Percentiles rank a stretch among this genome's conserved stretches.
These are phyloP conservation scores for Auriculariales sp. DNA, from an alignment of 768 basidiomycete genomes.

Conservation along the genomic window DNA sequence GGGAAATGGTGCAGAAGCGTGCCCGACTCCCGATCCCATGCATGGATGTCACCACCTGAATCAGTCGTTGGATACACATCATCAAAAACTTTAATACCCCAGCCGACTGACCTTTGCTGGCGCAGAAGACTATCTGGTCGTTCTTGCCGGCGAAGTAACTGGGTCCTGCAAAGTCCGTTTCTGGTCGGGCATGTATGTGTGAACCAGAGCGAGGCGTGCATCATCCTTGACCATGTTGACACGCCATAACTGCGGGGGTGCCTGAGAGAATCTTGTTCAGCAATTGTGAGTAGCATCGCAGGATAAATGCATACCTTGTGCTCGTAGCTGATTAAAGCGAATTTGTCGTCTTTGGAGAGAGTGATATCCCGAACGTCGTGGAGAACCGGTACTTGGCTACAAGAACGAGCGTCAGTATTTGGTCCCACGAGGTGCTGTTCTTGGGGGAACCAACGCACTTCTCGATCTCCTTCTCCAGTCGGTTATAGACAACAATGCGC, in stretches of 20 bases:
- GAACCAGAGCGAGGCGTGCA: constrained; percentile 10
- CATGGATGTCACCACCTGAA: constrained; percentile 10
- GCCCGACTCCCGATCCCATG: constrained; percentile 11
- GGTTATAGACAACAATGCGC: constrained; percentile 59
- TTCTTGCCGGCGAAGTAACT: constrained; percentile 9
- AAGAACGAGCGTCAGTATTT: constrained; percentile 6
- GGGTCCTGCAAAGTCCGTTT: constrained; percentile 10
- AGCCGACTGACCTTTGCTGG: constrained; percentile 8
- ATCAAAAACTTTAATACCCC: not conserved
- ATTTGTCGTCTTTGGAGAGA: constrained; percentile 40
- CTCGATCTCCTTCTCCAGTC: constrained; percentile 48
- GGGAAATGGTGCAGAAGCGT: constrained; percentile 9
- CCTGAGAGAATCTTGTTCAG: constrained; percentile 4
- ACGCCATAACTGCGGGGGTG: constrained; percentile 14
- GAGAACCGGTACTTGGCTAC: constrained; percentile 55
- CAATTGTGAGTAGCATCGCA: not conserved
- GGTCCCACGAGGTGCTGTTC: not conserved
- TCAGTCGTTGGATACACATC: not conserved
- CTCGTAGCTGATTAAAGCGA: constrained; percentile 61
- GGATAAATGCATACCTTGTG: constrained; percentile 34
- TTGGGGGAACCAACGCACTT: constrained; percentile 30
- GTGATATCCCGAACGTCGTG: constrained; percentile 63
- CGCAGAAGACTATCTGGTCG: constrained; percentile 10
- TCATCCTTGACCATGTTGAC: constrained; percentile 10
- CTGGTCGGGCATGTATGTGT: constrained; percentile 9